These are phyloP conservation scores for Lipomyces mesembrius DNA, from an alignment of 805 yeast species.

Conservation along the genomic window DNA sequence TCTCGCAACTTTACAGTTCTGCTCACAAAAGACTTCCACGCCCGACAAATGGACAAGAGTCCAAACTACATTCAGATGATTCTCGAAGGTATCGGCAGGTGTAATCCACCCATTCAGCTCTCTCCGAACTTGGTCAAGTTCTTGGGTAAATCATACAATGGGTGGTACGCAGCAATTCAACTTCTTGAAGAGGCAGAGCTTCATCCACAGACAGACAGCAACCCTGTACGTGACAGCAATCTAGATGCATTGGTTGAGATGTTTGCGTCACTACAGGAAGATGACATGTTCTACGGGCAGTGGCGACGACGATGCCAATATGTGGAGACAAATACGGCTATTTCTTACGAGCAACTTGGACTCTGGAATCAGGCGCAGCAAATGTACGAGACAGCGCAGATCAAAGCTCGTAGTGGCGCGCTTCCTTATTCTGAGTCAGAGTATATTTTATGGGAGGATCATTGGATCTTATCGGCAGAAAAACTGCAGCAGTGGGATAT, in stretches of 20 bases:
- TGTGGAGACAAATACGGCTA: slow-evolving; percentile 87
- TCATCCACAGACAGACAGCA: slow-evolving; percentile 65
- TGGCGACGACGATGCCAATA: slow-evolving; percentile 98
- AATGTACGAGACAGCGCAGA: slow-evolving; percentile 93
- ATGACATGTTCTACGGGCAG: slow-evolving; percentile 95
- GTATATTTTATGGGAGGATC: slow-evolving; percentile 96
- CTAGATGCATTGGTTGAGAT: slow-evolving; percentile 89
- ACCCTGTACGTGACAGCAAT: slow-evolving; percentile 78
- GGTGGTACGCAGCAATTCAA: slow-evolving; percentile 88
- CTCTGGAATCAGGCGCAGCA: slow-evolving; percentile 93
- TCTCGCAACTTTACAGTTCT: slow-evolving; percentile 78
- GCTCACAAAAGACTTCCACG: slow-evolving; percentile 87
- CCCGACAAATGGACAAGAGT: slow-evolving; percentile 82
- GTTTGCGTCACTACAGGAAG: slow-evolving; percentile 86
- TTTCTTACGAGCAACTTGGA: slow-evolving; percentile 93
- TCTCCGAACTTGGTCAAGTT: slow-evolving; percentile 95
- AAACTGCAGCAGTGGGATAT: slow-evolving; percentile 98
- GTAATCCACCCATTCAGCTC: slow-evolving; percentile 68
- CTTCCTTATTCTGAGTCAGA: slow-evolving; percentile 95
- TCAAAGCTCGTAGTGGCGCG: slow-evolving; percentile 93
- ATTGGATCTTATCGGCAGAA: slow-evolving; percentile 97
- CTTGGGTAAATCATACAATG: slow-evolving; percentile 80
- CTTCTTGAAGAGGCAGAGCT: slow-evolving; percentile 74
- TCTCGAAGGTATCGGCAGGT: slow-evolving; percentile 72
- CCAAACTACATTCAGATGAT: slow-evolving; percentile 87